Evolutionary conservation across 441 rosid species (phyloP).

Genomic region (Geranium incanum): DNA sequence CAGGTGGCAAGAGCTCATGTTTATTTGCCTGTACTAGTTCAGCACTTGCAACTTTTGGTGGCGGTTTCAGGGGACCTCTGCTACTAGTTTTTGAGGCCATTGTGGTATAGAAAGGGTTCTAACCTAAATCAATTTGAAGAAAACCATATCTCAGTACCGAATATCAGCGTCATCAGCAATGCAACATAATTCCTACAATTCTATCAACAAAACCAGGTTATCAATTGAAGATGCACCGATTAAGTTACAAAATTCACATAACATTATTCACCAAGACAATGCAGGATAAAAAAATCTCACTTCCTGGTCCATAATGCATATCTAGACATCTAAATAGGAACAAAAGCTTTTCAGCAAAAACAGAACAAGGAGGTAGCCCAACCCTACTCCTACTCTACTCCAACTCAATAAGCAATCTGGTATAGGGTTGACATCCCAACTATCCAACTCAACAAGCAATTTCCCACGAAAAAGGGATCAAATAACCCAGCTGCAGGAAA

Average conservation of each 20-base stretch:
- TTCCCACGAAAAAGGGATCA: background rate
- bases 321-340: background rate
- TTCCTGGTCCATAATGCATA: background rate
- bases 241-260: background rate
- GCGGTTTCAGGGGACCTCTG: background rate
- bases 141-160: background rate
- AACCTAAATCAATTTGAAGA: background rate
- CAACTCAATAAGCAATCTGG: background rate
- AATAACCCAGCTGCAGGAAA: background rate
- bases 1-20: background rate
- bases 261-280: background rate
- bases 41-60: background rate
- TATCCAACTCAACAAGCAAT: background rate
- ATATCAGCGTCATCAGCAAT: slow-evolving; percentile 9
- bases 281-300: background rate
- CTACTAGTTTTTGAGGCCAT: background rate
- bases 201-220: background rate
- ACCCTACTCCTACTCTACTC: slow-evolving; percentile 1
- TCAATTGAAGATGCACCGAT: background rate
- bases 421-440: background rate
- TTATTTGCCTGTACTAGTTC: background rate
- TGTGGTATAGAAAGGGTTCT: background rate
- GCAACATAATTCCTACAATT: slow-evolving; percentile 3
- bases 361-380: background rate
- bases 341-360: background rate